phyloP scores from a whole-genome alignment of 179 eudicot genomes.

The Monotropa hypopitys region DNA sequence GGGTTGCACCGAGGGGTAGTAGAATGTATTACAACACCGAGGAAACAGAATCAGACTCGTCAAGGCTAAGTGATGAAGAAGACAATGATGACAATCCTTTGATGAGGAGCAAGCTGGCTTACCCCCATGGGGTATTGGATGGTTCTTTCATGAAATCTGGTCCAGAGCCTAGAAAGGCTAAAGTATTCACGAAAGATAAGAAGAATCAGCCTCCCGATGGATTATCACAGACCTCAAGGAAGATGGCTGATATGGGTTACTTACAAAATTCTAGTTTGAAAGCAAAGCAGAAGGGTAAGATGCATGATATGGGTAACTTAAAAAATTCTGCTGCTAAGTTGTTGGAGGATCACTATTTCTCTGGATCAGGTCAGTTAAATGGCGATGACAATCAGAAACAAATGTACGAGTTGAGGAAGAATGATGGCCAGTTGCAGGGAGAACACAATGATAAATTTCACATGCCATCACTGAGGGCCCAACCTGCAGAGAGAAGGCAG shows the following conservation, averaged over 20 bases:
- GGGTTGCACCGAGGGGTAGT: slow-evolving; percentile 22
- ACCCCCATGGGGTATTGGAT: slow-evolving; percentile 30
- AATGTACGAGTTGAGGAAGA: slow-evolving; percentile 21
- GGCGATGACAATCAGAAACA: slow-evolving; percentile 22
- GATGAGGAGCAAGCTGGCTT: slow-evolving; percentile 66
- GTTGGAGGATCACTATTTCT: slow-evolving; percentile 19
- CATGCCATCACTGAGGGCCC: slow-evolving; percentile 26
- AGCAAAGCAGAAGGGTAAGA: slow-evolving; percentile 38
- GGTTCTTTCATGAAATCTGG: slow-evolving; percentile 22
- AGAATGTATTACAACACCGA: slow-evolving; percentile 34
- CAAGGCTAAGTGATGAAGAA: slow-evolving; percentile 45
- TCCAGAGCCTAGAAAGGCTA: slow-evolving; percentile 27
- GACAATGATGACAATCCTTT: slow-evolving; percentile 49
- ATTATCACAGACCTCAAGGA: slow-evolving; percentile 25
- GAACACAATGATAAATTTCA: slow-evolving; percentile 26
- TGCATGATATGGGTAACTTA: slow-evolving; percentile 29
- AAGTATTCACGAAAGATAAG: slow-evolving; percentile 24
- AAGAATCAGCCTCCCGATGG: slow-evolving; percentile 29
- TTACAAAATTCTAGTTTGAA: slow-evolving; percentile 21
- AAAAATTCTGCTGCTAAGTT: slow-evolving; percentile 21
- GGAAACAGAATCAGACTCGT: slow-evolving; percentile 89
- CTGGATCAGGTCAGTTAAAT: slow-evolving; percentile 25
- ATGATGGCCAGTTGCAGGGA: slow-evolving; percentile 34
- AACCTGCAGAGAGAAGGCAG: slow-evolving; percentile 33
- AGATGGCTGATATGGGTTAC: slow-evolving; percentile 26